Evolutionary conservation across 1,284 basidiomycete genomes (phyloP), one percentile per base, ranked within the genome.

Genomic region (Polyporus tsugae): DNA sequence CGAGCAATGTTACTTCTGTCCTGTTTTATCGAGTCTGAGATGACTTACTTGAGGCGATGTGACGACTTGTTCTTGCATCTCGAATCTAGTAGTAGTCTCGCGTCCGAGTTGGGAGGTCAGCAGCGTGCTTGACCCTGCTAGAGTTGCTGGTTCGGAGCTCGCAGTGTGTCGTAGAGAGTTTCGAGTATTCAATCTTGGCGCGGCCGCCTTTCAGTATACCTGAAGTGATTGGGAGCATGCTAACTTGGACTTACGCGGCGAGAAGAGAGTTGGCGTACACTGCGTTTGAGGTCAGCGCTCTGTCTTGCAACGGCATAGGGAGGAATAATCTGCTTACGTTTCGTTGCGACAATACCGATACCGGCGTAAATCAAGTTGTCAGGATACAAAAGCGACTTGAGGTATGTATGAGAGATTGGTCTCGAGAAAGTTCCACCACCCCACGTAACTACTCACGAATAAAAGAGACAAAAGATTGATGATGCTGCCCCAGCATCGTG

Each of bases 221-320:
- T 9, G 11, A 44, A 39, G 6, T 13, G 19, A 49, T 2, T 10
- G 7, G 22, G 11, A 22, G 7, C 2, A 9, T 1, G 46, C n/a
- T 11, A 25, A 19, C 41, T 42, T 42, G 22, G 17, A 46, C 69
- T 10, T 19, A 70, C 69, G 65, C 66, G 1, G 69, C 69, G 11
- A 70, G 62, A 0, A 70, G 64, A 6, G 69, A 70, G 49, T 65
- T 70, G 2, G 66, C 69, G 22, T 70, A 70, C 13, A 68, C 69
- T 70, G 44, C 6, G 10, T 10, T 9, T 9, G 6, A 38, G 35
- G 22, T 41, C n/a, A 59, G 61, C 35, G 19, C 11, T 4, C 55
- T 17, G 39, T 13, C 3, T 33, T 6, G 17, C 4, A 3, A 5
- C 2, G 6, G 2, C 10, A 7, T 11, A 9, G 2, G 5, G 4